Conservation (phyloP, 2,329 filamentous ascomycete species). For the Xenoacremonium recifei region DNA sequence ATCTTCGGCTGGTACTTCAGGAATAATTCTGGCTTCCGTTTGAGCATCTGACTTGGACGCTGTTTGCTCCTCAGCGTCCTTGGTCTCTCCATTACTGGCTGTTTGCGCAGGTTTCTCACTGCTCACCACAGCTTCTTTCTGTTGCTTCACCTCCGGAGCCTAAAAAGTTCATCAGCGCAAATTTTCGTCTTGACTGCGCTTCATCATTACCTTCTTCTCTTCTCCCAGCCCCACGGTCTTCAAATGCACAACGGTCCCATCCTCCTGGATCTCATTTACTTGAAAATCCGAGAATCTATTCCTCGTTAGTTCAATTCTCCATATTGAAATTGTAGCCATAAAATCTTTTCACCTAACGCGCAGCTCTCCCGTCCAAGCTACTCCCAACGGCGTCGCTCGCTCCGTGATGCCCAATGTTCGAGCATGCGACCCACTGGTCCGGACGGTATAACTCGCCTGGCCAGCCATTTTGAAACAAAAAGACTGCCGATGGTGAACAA, state of each 20-base stretch:
- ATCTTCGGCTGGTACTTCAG: slow-evolving; percentile 33
- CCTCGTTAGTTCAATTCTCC: slow-evolving; percentile 11
- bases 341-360: slow-evolving; percentile 34
- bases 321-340: slow-evolving; percentile 5
- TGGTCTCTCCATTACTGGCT: too few species aligned
- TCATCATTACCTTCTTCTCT: slow-evolving; percentile 16
- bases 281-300: slow-evolving; percentile 83
- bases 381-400: slow-evolving; percentile 35
- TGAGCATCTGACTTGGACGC: too few species aligned
- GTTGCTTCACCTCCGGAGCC: slow-evolving; percentile 11
- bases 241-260: slow-evolving; percentile 75
- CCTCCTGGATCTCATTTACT: slow-evolving; percentile 81
- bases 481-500: too few species aligned
- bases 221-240: slow-evolving; percentile 39
- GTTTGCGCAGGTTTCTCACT: slow-evolving; percentile 8
- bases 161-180: not conserved
- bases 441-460: slow-evolving; percentile 27
- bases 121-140: slow-evolving; percentile 10
- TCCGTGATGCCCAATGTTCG: slow-evolving; percentile 39
- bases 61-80: too few species aligned
- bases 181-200: slow-evolving; percentile 8
- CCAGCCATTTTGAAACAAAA: slow-evolving; percentile 35
- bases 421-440: slow-evolving; percentile 32
- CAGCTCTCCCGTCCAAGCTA: slow-evolving; percentile 40
- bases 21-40: slow-evolving; percentile 27